A percentile compares a stretch with the other conserved stretches of the same genome.
Conservation (phyloP, 352 stramenopile genomes). For the Phytophthora uliginosa region DNA sequence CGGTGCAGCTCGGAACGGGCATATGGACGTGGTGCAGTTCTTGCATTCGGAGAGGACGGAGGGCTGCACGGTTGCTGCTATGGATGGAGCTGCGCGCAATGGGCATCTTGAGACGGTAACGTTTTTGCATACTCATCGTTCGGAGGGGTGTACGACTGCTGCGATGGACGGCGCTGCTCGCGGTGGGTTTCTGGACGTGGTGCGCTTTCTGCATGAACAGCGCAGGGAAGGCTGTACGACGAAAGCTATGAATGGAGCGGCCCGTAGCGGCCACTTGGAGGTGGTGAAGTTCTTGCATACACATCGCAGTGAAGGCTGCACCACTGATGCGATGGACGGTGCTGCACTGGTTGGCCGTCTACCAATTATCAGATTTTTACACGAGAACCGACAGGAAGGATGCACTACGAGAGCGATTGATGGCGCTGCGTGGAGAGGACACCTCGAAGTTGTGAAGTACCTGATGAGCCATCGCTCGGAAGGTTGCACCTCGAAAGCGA, state of each 20-base stretch:
- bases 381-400: conserved; percentile 40
- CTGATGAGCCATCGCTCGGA: conserved; percentile 37
- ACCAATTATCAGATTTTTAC: conserved; percentile 44
- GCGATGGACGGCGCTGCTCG: conserved; percentile 49
- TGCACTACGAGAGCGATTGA: conserved; percentile 45
- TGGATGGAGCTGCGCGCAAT: conserved; percentile 37
- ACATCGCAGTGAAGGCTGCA: conserved; percentile 44
- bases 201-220: conserved; percentile 43
- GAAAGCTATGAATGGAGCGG: conserved; percentile 47
- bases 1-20: conserved; percentile 41
- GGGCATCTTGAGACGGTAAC: conserved; percentile 36
- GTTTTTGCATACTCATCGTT: conserved; percentile 39
- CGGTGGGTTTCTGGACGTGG: conserved; percentile 37
- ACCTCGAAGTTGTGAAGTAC: conserved; percentile 48
- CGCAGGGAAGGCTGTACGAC: conserved; percentile 42
- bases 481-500: conserved; percentile 43
- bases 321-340: conserved; percentile 46
- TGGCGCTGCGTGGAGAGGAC: conserved; percentile 40
- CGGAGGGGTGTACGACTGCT: conserved; percentile 38
- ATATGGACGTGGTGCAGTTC: conserved; percentile 45
- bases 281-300: conserved; percentile 42
- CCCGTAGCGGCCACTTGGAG: conserved; percentile 36
- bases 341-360: conserved; percentile 45
- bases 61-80: conserved; percentile 42
- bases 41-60: conserved; percentile 28